Percentiles rank a stretch among this genome's conserved stretches.
Evolutionary conservation across 192 early-diverging fungal species (phyloP).

Genomic region (Haplosporangium gracile): DNA sequence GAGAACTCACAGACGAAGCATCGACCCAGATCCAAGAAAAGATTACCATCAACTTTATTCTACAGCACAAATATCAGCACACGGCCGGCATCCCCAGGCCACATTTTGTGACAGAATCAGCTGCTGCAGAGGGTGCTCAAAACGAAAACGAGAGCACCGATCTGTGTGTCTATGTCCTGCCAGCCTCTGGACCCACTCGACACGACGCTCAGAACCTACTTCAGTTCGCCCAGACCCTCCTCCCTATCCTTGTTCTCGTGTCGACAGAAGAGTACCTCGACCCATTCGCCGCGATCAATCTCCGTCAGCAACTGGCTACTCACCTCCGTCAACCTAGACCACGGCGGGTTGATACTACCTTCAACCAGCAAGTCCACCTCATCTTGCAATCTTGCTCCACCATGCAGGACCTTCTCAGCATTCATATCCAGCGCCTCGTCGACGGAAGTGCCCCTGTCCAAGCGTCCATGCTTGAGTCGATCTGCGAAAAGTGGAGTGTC

Average conservation of each 20-base stretch:
- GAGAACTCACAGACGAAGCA: not conserved
- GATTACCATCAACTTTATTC: constrained; percentile 1
- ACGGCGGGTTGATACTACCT: not conserved
- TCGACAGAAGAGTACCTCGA: not conserved
- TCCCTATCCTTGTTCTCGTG: constrained; percentile 4
- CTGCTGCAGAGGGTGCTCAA: not conserved
- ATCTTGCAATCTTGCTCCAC: constrained; percentile 6
- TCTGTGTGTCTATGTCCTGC: not conserved
- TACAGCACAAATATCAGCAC: not conserved
- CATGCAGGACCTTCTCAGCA: constrained; percentile 3
- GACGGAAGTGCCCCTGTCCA: not conserved
- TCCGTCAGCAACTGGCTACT: not conserved
- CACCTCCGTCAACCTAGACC: not conserved
- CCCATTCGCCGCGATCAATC: not conserved
- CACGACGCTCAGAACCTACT: not conserved
- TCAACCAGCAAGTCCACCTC: not conserved
- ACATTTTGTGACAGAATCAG: not conserved
- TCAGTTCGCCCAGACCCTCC: not conserved
- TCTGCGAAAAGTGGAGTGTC: not conserved
- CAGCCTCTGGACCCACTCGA: not conserved
- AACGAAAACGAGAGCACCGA: not conserved
- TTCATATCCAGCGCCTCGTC: not conserved
- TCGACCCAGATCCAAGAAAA: not conserved
- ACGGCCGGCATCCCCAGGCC: not conserved
- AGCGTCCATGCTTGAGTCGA: not conserved